Evolutionary conservation across 345 rosid genomes (phyloP), one percentile per base, ranked within the genome.

Genomic region (Iberis pinnata): DNA sequence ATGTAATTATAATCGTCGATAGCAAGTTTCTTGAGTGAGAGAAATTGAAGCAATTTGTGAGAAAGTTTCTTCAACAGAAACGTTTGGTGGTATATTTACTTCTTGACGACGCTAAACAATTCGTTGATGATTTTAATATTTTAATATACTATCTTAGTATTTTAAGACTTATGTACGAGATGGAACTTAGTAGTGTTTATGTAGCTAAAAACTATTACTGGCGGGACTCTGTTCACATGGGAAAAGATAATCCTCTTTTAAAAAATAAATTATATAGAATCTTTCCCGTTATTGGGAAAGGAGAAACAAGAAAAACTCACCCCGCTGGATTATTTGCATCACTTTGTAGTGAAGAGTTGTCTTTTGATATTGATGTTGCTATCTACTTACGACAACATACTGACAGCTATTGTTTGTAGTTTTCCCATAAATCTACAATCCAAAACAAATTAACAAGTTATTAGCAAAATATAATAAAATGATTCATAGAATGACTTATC

Each of bases 271-370:
- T 85, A 85, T 64, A 69, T 92, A 22, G 90, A 92, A 67, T 88
- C 94, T 10, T 92, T 92, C 61, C 98, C 98, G 14, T 92, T 88
- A n/a, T n/a, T n/a, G n/a, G n/a, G n/a, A n/a, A n/a, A n/a, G n/a
- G n/a, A n/a, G n/a, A n/a, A n/a, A n/a, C n/a, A n/a, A n/a, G n/a
- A n/a, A n/a, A n/a, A n/a, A n/a, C n/a, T n/a, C n/a, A n/a, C n/a
- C n/a, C n/a, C n/a, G n/a, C n/a, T n/a, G n/a, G n/a, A n/a, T n/a
- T n/a, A n/a, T n/a, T n/a, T n/a, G n/a, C n/a, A n/a, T n/a, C n/a
- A n/a, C n/a, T n/a, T n/a, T n/a, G n/a, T n/a, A n/a, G n/a, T n/a
- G n/a, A n/a, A n/a, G n/a, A n/a, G n/a, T n/a, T n/a, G n/a, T n/a
- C n/a, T n/a, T n/a, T n/a, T n/a, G n/a, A n/a, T n/a, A n/a, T n/a